phyloP scores from a whole-genome alignment of 2,329 filamentous ascomycete species.

The Calonectria naviculata region DNA sequence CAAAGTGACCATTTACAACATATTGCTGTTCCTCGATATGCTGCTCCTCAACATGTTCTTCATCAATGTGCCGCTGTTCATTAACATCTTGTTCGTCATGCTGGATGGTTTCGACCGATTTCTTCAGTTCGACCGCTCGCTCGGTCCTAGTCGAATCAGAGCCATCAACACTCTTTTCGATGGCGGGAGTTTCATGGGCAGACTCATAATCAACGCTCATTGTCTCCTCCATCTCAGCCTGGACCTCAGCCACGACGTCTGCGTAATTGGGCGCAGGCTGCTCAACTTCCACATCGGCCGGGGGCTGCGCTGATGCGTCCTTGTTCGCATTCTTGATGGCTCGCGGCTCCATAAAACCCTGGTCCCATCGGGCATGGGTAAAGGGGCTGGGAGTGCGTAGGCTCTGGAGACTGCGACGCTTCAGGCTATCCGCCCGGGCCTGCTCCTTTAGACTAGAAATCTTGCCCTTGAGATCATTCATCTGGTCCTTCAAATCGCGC shows the following conservation, averaged over 20 bases:
- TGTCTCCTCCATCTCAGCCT: slow-evolving; percentile 19
- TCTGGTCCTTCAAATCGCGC: slow-evolving; percentile 81
- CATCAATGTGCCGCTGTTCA: slow-evolving; percentile 45
- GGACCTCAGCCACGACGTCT: slow-evolving; percentile 9
- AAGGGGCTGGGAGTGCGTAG: slow-evolving; percentile 83
- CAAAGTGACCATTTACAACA: slow-evolving; percentile 28
- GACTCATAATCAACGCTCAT: slow-evolving; percentile 22
- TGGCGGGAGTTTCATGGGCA: not conserved
- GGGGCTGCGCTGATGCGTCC: slow-evolving; percentile 31
- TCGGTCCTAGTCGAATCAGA: slow-evolving; percentile 39
- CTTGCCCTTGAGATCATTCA: slow-evolving; percentile 86
- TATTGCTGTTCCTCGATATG: slow-evolving; percentile 9
- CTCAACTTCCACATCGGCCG: slow-evolving; percentile 19
- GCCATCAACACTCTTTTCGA: not conserved
- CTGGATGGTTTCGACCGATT: not conserved
- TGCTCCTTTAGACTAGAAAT: slow-evolving; percentile 84
- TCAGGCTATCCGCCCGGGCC: slow-evolving; percentile 81
- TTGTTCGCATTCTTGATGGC: slow-evolving; percentile 30
- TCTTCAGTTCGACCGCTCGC: slow-evolving; percentile 18
- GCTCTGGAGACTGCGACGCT: slow-evolving; percentile 80
- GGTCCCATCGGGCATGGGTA: slow-evolving; percentile 69
- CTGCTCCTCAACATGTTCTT: not conserved
- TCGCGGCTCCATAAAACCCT: slow-evolving; percentile 37
- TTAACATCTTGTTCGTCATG: not conserved
- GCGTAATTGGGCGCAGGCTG: slow-evolving; percentile 11